Evolutionary conservation across 495 filamentous ascomycete species (phyloP), one percentile per base, ranked within the genome.

Genomic region (Penicillium crystallinum): DNA sequence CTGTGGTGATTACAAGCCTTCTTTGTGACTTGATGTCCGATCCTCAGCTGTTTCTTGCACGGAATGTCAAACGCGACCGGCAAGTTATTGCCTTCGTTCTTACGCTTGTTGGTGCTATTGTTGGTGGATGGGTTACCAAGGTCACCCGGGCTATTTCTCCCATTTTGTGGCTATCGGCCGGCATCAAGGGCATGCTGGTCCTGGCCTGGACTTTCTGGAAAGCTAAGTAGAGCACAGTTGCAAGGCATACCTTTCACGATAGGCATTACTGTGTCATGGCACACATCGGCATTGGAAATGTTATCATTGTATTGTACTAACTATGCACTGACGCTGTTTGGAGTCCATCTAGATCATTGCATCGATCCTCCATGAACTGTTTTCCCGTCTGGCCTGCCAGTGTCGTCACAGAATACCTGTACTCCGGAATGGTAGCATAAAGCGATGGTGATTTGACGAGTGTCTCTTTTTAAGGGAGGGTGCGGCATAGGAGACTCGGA

Each of bases 1-100:
- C 84, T 1, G 85, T 83, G 18, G 86, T 90, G 4, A 71, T 88
- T 54, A 89, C 86, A 11, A 83, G 76, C 49, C 70, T 87, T 36
- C 75, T 87, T 31, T 84, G 80, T 59, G 85, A 87, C 58, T 57
- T 88, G 40, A 72, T 79, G 36, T 80, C 78, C 6, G 81, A 88
- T 49, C 78, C 81, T 3, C 65, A 74, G 21, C 54, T 85, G 15
- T 63, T 81, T 5, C 57, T 77, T n/a, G 52, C 60, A 46, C 64
- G 74, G 52, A 88, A 88, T 54, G 72, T 76, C n/a, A 87, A 86
- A 66, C 69, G 86, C 18, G 82, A 88, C 65, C 63, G 84, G 19
- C 66, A 86, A 19, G 56, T 81, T 5, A 66, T 72, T 0, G 80
- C 81, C 0, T 78, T 85, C 31, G 51, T 82, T 0, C 57, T 78